A percentile compares a stretch with the other conserved stretches of the same genome.
Conservation (phyloP, 148 eudicot genomes). For the Camellia japonica region DNA sequence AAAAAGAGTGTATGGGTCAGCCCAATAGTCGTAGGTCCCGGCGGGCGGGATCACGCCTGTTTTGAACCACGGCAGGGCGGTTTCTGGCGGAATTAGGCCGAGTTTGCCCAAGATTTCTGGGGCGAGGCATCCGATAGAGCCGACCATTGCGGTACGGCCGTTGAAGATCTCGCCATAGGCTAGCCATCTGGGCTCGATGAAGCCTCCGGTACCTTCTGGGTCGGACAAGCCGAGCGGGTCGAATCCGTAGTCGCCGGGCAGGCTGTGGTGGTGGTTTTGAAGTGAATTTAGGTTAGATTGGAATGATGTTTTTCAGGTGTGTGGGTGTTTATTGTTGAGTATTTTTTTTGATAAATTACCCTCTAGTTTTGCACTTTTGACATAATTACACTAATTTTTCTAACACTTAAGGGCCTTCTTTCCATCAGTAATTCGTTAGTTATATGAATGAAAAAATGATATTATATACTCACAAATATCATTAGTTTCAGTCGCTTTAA, state of each 20-base stretch:
- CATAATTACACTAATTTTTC: no score
- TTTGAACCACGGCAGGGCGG: constrained; percentile 97
- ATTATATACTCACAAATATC: no score
- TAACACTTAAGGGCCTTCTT: no score
- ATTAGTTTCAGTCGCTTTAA: no score
- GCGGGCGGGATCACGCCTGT: constrained; percentile 98
- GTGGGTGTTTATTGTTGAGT: not conserved
- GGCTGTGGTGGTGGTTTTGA: constrained; percentile 36
- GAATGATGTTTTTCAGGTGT: not conserved
- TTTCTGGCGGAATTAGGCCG: constrained; percentile 84
- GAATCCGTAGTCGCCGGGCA: constrained; percentile 96
- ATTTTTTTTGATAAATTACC: no score
- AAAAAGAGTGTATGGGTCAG: constrained; percentile 80
- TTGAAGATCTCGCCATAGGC: constrained; percentile 97
- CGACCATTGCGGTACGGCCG: constrained; percentile 91
- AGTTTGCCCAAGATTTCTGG: constrained; percentile 85
- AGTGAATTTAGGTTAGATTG: not conserved
- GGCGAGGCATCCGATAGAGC: constrained; percentile 83
- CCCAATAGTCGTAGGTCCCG: constrained; percentile 95
- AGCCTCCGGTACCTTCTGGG: constrained; percentile 99
- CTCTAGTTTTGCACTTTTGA: no score
- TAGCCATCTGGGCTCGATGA: constrained; percentile 96
- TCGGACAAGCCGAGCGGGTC: constrained; percentile 97
- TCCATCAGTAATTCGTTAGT: no score
- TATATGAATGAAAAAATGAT: no score